Evolutionary conservation across 805 yeast species (phyloP).

Genomic region (Kluyveromyces nonfermentans): DNA sequence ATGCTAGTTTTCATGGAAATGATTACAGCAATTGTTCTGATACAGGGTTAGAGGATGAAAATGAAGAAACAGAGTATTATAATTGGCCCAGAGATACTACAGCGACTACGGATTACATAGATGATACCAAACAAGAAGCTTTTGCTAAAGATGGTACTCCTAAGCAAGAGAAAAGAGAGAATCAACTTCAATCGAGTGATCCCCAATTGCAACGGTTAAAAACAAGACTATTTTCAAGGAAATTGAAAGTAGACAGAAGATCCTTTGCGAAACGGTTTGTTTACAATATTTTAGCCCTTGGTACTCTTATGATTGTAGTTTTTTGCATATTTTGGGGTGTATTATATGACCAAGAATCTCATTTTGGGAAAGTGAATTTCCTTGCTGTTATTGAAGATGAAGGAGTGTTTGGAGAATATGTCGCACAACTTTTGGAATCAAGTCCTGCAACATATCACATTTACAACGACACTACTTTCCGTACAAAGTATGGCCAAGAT

Average conservation of each 20-base stretch:
- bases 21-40: neutral
- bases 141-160: neutral
- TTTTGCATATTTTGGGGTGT: slow-evolving; percentile 33
- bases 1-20: neutral
- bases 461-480: slow-evolving; percentile 19
- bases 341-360: slow-evolving; percentile 20
- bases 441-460: slow-evolving; percentile 26
- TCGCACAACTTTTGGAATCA: slow-evolving; percentile 12
- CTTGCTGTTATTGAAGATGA: slow-evolving; percentile 30
- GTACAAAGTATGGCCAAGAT: slow-evolving; percentile 11
- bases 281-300: slow-evolving; percentile 12
- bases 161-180: neutral
- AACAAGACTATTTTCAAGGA: slow-evolving; percentile 15
- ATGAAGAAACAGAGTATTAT: neutral
- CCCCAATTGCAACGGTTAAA: slow-evolving; percentile 3
- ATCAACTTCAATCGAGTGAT: neutral
- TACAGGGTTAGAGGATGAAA: neutral
- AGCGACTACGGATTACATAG: neutral
- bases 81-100: neutral
- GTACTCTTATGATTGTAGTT: slow-evolving; percentile 16
- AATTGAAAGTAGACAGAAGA: slow-evolving; percentile 9
- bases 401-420: slow-evolving; percentile 8
- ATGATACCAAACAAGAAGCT: neutral
- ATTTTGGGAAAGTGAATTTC: slow-evolving; percentile 20
- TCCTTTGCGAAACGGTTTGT: slow-evolving; percentile 8